Base-by-base conservation (phyloP, 768 basidiomycete genomes). In the Hericium rajendrae region DNA sequence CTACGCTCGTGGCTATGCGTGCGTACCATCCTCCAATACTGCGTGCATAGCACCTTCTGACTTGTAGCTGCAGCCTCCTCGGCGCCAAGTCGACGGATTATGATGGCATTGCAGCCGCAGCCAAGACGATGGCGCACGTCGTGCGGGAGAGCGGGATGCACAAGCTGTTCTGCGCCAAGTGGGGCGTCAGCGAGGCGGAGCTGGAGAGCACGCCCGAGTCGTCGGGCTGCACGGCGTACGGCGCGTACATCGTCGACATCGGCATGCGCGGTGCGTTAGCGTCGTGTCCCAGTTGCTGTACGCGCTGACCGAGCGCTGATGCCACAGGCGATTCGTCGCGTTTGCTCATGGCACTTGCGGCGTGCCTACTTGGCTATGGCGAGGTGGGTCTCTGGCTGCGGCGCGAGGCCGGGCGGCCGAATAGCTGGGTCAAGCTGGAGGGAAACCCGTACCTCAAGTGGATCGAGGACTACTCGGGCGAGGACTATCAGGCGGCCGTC, bases 321-420 rank as follows among this genome's bases (percentile, higher is more conserved):
- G 10, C 15, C 11, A 11, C 56, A 81, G 90, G 91, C 0, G 91
- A 94, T 65, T 68, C 79, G 4, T 78, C 80, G 38, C 85, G 80
- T 59, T 72, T 94, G 5, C 66, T 86, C n/a, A 84, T 97, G 72
- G 87, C 90, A 0, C 77, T 94, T 1, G 83, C 88, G 10, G 85
- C 90, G 8, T 97, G 94, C 67, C 74, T 95, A 9, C 72, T 95
- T 0, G 94, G 94, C 2, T 97, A 97, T 66, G 94, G 94, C 11
- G 90, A 95, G 67, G 91, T 94, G 0, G 94, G 93, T 1, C 71
- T 91, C 41, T 90, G 91, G 85, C 72, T 97, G 37, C 78, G 83
- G 68, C 80, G 76, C 38, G 77, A 85, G 58, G 78, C 76, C 1
- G 66, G 73, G 38, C 64, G 62, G 41, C 74, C 71, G 10, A 67